Conservation (phyloP, 2,329 filamentous ascomycete genomes). For the Neonectria punicea region DNA sequence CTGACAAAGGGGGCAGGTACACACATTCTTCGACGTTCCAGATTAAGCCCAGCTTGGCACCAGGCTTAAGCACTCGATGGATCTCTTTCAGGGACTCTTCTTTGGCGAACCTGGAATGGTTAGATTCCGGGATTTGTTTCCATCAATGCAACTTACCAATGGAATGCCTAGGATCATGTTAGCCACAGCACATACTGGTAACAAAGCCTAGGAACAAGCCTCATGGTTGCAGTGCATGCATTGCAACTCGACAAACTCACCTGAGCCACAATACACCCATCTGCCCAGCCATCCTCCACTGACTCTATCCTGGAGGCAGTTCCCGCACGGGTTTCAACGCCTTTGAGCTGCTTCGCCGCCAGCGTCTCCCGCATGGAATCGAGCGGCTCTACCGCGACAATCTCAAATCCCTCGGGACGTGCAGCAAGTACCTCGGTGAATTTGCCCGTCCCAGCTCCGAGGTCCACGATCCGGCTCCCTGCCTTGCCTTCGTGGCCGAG, state of each 20-base stretch:
- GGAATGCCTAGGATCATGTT: conserved; percentile 55
- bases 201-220: not conserved
- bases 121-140: not conserved
- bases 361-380: conserved; percentile 71
- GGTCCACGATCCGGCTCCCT: conserved; percentile 66
- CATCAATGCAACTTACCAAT: conserved; percentile 59
- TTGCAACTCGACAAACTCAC: conserved; percentile 53
- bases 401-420: conserved; percentile 67
- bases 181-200: conserved; percentile 10
- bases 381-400: conserved; percentile 74
- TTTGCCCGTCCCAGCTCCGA: conserved; percentile 77
- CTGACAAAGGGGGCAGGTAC: conserved; percentile 29
- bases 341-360: conserved; percentile 64
- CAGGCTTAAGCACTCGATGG: conserved; percentile 71
- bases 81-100: conserved; percentile 71
- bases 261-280: conserved; percentile 75
- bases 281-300: conserved; percentile 64
- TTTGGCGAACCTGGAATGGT: conserved; percentile 68
- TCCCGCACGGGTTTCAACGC: conserved; percentile 67
- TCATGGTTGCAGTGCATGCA: not conserved
- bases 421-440: conserved; percentile 72
- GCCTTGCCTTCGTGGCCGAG: conserved; percentile 61
- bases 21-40: conserved; percentile 81
- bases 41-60: conserved; percentile 71
- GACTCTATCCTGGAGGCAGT: conserved; percentile 67